Conservation (phyloP, 129 eudicot genomes). For the Flaveria bidentis region DNA sequence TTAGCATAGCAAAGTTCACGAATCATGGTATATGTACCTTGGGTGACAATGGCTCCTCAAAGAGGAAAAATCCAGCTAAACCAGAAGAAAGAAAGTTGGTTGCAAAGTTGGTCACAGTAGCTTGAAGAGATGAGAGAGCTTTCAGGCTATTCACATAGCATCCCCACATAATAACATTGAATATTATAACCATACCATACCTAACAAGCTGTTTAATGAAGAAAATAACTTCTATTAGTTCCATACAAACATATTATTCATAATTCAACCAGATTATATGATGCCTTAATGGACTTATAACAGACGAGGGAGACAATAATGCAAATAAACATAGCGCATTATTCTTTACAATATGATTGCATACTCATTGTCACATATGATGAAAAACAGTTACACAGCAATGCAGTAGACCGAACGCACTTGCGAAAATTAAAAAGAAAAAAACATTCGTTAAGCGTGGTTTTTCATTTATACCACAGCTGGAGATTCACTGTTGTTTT, state of each 20-base stretch:
- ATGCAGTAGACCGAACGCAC: not conserved
- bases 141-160: constrained; percentile 90
- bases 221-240: constrained; percentile 10
- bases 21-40: constrained; percentile 50
- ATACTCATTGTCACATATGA: not conserved
- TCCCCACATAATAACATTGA: constrained; percentile 95
- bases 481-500: too few relatives aligned
- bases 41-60: constrained; percentile 60
- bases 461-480: not conserved
- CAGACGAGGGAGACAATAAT: constrained; percentile 2
- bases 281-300: constrained; percentile 16
- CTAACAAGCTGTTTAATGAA: constrained; percentile 56
- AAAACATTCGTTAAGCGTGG: too few relatives aligned
- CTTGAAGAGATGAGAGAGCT: constrained; percentile 96
- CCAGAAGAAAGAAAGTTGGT: constrained; percentile 92
- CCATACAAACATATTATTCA: not conserved
- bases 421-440: too few relatives aligned
- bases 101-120: constrained; percentile 92
- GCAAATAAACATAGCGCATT: not conserved
- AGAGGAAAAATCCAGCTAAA: constrained; percentile 84
- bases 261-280: not conserved
- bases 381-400: not conserved
- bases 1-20: not conserved
- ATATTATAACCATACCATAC: constrained; percentile 65
- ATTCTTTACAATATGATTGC: not conserved